Conservation (phyloP, 306 rosid species). For the Fragaria ananassa region DNA sequence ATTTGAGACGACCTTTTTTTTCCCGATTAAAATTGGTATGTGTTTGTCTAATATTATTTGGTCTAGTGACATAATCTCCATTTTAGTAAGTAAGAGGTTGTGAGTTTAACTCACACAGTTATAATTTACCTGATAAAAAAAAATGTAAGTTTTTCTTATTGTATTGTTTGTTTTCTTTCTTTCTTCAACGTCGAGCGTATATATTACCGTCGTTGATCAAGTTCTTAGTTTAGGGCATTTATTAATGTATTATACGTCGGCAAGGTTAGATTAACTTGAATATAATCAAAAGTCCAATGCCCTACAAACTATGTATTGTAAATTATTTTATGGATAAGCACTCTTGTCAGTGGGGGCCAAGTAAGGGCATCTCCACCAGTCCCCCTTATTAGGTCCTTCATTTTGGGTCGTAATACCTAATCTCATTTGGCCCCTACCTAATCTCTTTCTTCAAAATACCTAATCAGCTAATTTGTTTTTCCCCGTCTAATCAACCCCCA, state of each 20-base stretch:
- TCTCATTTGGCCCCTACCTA: slow-evolving; percentile 5
- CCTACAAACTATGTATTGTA: not conserved
- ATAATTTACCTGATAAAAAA: no score
- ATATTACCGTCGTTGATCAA: no score
- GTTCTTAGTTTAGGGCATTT: not conserved
- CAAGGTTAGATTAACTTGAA: not conserved
- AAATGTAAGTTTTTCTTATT: no score
- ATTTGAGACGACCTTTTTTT: no score
- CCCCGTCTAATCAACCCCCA: not conserved
- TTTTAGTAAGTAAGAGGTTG: no score
- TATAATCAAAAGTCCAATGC: not conserved
- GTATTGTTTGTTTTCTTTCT: no score
- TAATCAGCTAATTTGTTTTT: not conserved
- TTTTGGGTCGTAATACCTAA: slow-evolving; percentile 4
- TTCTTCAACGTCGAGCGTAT: no score
- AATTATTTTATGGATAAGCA: not conserved
- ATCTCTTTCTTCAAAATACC: not conserved
- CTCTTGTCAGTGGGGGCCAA: slow-evolving; percentile 14
- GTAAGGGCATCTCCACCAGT: slow-evolving; percentile 12
- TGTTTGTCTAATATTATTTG: no score
- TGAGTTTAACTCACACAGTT: no score
- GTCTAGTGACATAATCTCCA: no score
- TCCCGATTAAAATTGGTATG: no score
- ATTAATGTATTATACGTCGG: not conserved
- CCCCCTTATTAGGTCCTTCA: slow-evolving; percentile 5